phyloP scores from a whole-genome alignment of 73 alveolate species.

The Effrenium voratum region DNA sequence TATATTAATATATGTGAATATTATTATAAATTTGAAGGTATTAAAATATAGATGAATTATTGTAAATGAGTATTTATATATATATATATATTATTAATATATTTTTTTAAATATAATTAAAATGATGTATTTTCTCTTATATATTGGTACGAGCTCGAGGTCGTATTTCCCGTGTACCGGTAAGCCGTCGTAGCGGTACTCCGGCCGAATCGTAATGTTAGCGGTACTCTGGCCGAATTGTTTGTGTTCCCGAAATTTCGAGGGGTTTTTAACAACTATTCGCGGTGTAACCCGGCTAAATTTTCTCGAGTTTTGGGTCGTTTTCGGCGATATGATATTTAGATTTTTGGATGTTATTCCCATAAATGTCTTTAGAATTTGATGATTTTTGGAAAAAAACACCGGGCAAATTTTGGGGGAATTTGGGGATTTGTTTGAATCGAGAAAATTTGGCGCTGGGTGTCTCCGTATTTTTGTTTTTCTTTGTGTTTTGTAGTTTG shows the following conservation, averaged over 20 bases:
- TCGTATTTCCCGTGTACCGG: neutral
- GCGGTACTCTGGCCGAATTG: neutral
- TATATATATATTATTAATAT: neutral
- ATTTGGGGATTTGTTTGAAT: too few species aligned
- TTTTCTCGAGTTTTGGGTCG: neutral
- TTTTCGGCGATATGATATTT: too few species aligned
- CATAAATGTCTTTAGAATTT: too few species aligned
- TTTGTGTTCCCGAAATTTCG: neutral
- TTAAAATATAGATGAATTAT: neutral
- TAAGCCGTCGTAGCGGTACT: neutral
- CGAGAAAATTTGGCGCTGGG: too few species aligned
- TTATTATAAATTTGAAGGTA: too few species aligned
- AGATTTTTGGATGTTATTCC: too few species aligned
- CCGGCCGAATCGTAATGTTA: neutral
- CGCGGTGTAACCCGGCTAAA: neutral
- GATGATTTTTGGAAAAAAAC: too few species aligned
- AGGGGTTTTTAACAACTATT: neutral
- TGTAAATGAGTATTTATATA: neutral
- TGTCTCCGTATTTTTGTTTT: too few species aligned
- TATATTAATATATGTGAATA: too few species aligned
- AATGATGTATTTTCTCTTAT: neutral
- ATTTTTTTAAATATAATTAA: neutral
- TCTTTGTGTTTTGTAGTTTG: too few species aligned
- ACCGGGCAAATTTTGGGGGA: too few species aligned
- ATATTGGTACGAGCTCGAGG: neutral